Conservation (phyloP, 2,329 filamentous ascomycete genomes). For the Amesomyces nigricolor region DNA sequence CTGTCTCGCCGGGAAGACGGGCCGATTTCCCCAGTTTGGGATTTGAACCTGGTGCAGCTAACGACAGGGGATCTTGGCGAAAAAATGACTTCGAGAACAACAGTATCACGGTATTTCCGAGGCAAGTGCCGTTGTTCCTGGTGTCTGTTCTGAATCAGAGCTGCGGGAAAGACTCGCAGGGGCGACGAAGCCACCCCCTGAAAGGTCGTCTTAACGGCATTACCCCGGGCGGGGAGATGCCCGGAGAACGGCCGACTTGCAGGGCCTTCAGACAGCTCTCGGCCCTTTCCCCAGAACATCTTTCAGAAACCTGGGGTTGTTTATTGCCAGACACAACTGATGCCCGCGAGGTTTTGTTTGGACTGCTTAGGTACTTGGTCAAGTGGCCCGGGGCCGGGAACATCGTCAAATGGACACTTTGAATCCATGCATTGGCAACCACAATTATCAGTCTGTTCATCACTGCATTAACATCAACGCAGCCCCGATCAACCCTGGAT, state of each 20-base stretch:
- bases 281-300: conserved; percentile 4
- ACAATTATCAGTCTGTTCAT: not conserved
- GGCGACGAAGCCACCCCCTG: not conserved
- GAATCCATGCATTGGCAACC: too few relatives aligned
- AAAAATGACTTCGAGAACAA: not conserved
- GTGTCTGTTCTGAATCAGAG: too few relatives aligned
- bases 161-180: not conserved
- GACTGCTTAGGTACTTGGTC: too few relatives aligned
- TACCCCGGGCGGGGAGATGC: conserved; percentile 2
- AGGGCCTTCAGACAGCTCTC: conserved; percentile 13
- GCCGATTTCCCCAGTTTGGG: conserved; percentile 10
- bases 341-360: too few relatives aligned
- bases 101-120: not conserved
- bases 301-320: conserved; percentile 1
- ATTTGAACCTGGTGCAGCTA: conserved; percentile 1
- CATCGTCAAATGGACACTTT: too few relatives aligned
- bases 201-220: conserved; percentile 2
- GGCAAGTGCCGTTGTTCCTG: not conserved
- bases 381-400: too few relatives aligned
- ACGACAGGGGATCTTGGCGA: not conserved
- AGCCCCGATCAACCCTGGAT: too few relatives aligned
- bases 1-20: conserved; percentile 8
- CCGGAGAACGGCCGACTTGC: conserved; percentile 8
- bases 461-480: conserved; percentile 3
- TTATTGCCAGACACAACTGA: not conserved